Evolutionary conservation across 2,329 filamentous ascomycete genomes (phyloP).

Genomic region (Scedosporium dehoogii): DNA sequence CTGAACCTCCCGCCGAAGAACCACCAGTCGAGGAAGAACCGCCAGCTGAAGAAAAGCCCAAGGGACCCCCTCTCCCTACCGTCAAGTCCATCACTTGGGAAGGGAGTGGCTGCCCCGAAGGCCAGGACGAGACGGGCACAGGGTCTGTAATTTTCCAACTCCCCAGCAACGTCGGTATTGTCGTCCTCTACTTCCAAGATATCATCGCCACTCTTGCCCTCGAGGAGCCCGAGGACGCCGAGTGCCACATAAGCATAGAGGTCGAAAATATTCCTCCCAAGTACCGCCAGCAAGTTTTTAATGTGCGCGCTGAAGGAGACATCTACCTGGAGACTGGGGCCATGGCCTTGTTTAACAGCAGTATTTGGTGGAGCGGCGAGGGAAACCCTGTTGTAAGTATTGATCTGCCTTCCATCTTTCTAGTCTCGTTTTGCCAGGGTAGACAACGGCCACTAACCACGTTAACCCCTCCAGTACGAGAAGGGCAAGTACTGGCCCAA

Average conservation of each 20-base stretch:
- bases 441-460: background rate
- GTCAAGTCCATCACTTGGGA: background rate
- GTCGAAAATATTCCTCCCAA: background rate
- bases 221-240: background rate
- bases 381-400: background rate
- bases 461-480: background rate
- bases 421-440: background rate
- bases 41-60: background rate
- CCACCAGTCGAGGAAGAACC: background rate
- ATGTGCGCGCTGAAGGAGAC: background rate
- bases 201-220: background rate
- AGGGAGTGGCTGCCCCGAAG: background rate
- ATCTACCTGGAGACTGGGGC: background rate
- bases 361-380: conserved; percentile 1
- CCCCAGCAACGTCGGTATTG: background rate
- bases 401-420: background rate
- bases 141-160: background rate
- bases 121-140: background rate
- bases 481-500: conserved; percentile 4
- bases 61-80: background rate
- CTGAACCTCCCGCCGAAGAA: background rate
- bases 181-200: background rate
- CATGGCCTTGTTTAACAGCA: background rate
- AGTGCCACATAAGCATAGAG: background rate
- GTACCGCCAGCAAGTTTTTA: background rate